phyloP scores from a whole-genome alignment of 2,329 filamentous ascomycete genomes.

The Penicillium sp. region DNA sequence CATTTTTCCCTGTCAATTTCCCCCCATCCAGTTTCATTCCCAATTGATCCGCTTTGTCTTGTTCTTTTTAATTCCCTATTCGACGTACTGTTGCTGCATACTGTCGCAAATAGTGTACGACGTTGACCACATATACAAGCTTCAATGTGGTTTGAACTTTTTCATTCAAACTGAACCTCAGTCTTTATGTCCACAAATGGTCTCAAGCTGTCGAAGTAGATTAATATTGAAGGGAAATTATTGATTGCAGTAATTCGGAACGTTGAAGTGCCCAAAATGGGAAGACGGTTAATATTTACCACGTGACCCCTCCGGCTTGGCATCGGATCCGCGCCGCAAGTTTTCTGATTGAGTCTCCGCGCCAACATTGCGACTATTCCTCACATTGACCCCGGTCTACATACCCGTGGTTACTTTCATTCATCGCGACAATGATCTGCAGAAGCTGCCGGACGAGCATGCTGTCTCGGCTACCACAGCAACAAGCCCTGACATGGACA shows the following conservation, averaged over 20 bases:
- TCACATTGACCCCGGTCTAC: neutral
- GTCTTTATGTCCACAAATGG: too few relatives aligned
- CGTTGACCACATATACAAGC: too few relatives aligned
- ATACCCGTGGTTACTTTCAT: neutral
- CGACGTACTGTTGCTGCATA: too few relatives aligned
- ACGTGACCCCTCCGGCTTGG: conserved; percentile 38
- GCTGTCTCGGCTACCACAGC: conserved; percentile 39
- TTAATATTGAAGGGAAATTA: neutral
- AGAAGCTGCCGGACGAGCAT: conserved; percentile 42
- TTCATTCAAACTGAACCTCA: too few relatives aligned
- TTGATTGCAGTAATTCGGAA: neutral
- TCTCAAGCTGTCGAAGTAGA: neutral
- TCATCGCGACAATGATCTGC: conserved; percentile 38
- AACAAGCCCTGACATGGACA: conserved; percentile 27
- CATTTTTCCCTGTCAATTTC: neutral
- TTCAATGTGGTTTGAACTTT: too few relatives aligned
- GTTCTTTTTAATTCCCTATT: too few relatives aligned
- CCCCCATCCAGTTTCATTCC: neutral
- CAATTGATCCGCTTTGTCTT: too few relatives aligned
- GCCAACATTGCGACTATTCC: conserved; percentile 1
- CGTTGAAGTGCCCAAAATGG: neutral
- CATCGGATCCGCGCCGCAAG: conserved; percentile 37
- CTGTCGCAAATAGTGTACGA: too few relatives aligned
- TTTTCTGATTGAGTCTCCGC: conserved; percentile 27
- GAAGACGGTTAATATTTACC: neutral